Conservation (phyloP, 371 early-diverging fungal genomes). For the Parasitella parasitica region DNA sequence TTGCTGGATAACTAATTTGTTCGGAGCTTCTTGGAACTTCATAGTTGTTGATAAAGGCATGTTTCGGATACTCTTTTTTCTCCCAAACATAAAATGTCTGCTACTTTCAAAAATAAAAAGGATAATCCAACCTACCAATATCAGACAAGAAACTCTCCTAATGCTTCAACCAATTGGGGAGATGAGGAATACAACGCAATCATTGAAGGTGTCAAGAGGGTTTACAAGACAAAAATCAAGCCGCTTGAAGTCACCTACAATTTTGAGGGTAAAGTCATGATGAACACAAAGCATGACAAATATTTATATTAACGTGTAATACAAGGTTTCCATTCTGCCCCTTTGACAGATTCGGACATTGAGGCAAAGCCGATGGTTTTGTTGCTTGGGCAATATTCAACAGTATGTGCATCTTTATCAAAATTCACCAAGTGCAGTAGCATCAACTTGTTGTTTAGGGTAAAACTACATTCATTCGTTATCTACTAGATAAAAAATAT, state of each 20-base stretch:
- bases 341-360: conserved; percentile 77
- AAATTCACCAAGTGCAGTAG: too few species aligned
- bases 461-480: conserved; percentile 84
- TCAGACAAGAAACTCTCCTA: not conserved
- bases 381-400: conserved; percentile 84
- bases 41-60: too few species aligned
- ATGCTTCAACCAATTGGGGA: conserved; percentile 3
- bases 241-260: conserved; percentile 75
- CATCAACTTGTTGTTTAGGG: conserved; percentile 41
- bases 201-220: conserved; percentile 62
- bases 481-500: conserved; percentile 78
- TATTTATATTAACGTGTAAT: not conserved
- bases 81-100: not conserved
- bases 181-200: conserved; percentile 60
- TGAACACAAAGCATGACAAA: not conserved
- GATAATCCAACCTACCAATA: not conserved
- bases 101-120: not conserved
- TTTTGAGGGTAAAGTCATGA: conserved; percentile 59
- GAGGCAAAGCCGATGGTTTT: conserved; percentile 85
- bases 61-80: too few species aligned
- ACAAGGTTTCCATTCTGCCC: conserved; percentile 71
- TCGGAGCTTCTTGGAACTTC: too few species aligned
- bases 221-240: conserved; percentile 72
- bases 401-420: conserved; percentile 34
- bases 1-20: too few species aligned